phyloP scores from a whole-genome alignment of 2,329 filamentous ascomycete species.

The Sclerotinia minor region DNA sequence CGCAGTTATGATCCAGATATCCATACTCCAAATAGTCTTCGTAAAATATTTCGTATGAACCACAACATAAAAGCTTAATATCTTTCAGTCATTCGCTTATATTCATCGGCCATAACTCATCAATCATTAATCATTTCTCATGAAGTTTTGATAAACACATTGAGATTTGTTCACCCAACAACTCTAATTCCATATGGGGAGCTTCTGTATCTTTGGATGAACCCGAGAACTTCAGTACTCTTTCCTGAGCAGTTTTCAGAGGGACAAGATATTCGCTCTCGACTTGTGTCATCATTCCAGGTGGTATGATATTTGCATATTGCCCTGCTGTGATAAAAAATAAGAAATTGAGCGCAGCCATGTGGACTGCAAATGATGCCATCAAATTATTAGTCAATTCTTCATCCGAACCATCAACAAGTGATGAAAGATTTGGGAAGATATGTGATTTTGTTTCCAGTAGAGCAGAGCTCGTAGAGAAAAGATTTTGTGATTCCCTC shows the following conservation, averaged over 20 bases:
- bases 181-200: slow-evolving; percentile 32
- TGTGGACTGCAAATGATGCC: slow-evolving; percentile 54
- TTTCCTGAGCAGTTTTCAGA: slow-evolving; percentile 48
- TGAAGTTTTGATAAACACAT: slow-evolving; percentile 30
- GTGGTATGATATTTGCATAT: slow-evolving; percentile 53
- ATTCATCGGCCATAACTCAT: slow-evolving; percentile 9
- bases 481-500: slow-evolving; percentile 44
- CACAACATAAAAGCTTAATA: not conserved
- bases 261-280: slow-evolving; percentile 60
- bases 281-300: slow-evolving; percentile 57
- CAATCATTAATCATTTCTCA: slow-evolving; percentile 26
- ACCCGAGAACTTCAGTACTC: slow-evolving; percentile 27
- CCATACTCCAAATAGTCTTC: not conserved
- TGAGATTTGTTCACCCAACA: slow-evolving; percentile 37
- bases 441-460: slow-evolving; percentile 61
- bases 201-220: slow-evolving; percentile 4
- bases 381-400: slow-evolving; percentile 54
- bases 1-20: slow-evolving; percentile 7
- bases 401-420: slow-evolving; percentile 47
- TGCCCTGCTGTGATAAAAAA: slow-evolving; percentile 54
- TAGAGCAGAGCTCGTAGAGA: slow-evolving; percentile 56
- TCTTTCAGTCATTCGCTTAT: not conserved
- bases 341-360: slow-evolving; percentile 62
- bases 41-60: not conserved
- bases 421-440: slow-evolving; percentile 56